phyloP scores from a whole-genome alignment of 2,329 filamentous ascomycete species.

The Clonostachys solani region DNA sequence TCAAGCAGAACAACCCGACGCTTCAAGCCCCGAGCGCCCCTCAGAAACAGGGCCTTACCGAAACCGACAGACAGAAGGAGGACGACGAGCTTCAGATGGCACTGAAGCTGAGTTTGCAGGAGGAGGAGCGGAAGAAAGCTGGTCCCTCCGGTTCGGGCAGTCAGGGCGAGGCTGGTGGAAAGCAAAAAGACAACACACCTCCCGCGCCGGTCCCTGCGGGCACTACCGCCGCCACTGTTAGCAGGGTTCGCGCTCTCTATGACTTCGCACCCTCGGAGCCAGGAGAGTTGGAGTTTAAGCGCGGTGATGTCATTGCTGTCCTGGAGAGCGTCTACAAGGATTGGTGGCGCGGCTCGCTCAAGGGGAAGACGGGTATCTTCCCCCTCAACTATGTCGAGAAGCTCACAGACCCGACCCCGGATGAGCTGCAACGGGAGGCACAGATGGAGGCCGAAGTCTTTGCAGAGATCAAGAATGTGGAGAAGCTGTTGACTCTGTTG shows the following conservation, averaged over 20 bases:
- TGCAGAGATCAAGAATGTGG: slow-evolving; percentile 60
- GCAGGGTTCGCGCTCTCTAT: slow-evolving; percentile 85
- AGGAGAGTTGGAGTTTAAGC: slow-evolving; percentile 92
- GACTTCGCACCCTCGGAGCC: slow-evolving; percentile 94
- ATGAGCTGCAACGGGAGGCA: slow-evolving; percentile 91
- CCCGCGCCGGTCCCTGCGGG: slow-evolving; percentile 64
- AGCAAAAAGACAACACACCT: slow-evolving; percentile 30
- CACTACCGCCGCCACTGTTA: slow-evolving; percentile 94
- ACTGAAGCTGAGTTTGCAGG: slow-evolving; percentile 85
- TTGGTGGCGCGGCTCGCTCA: slow-evolving; percentile 96
- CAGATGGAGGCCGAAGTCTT: slow-evolving; percentile 82
- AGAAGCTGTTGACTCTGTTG: slow-evolving; percentile 77
- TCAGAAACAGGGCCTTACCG: slow-evolving; percentile 86
- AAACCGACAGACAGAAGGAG: slow-evolving; percentile 86
- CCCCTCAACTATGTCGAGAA: slow-evolving; percentile 99
- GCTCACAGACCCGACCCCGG: slow-evolving; percentile 85
- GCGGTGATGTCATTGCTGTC: slow-evolving; percentile 95
- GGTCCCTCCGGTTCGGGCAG: slow-evolving; percentile 20
- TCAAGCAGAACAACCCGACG: slow-evolving; percentile 82
- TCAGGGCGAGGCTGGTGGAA: slow-evolving; percentile 23
- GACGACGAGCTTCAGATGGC: slow-evolving; percentile 98
- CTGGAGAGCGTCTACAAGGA: slow-evolving; percentile 98
- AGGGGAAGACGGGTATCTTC: slow-evolving; percentile 95
- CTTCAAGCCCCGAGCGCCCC: slow-evolving; percentile 90
- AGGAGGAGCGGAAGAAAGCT: slow-evolving; percentile 64